Conservation (phyloP, 176 grass and related monocot genomes). For the Chrysopogon serrulatus region DNA sequence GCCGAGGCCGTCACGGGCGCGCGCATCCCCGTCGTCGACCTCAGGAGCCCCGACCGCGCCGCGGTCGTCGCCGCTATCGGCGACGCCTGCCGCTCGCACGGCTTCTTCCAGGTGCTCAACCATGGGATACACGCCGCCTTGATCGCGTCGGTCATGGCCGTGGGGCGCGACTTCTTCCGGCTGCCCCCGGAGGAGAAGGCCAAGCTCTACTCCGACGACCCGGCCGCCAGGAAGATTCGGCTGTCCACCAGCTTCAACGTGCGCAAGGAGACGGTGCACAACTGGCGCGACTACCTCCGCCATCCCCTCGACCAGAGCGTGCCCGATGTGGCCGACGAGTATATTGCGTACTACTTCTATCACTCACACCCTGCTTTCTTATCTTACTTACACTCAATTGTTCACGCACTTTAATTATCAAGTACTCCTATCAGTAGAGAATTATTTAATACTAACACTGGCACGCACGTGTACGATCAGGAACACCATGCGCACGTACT, state of each 20-base stretch:
- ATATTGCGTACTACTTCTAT: no score
- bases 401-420: no score
- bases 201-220: slow-evolving; percentile 82
- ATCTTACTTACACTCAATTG: no score
- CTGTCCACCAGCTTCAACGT: slow-evolving; percentile 84
- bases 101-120: slow-evolving; percentile 77
- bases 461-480: slow-evolving; percentile 2
- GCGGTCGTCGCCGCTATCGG: slow-evolving; percentile 22
- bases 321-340: slow-evolving; percentile 75
- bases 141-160: slow-evolving; percentile 30
- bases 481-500: slow-evolving; percentile 67
- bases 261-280: slow-evolving; percentile 69
- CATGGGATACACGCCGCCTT: slow-evolving; percentile 36
- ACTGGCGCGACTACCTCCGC: slow-evolving; percentile 85
- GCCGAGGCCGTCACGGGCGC: slow-evolving; percentile 37
- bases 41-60: slow-evolving; percentile 23
- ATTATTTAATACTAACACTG: no score
- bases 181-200: slow-evolving; percentile 65
- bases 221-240: slow-evolving; percentile 58
- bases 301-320: slow-evolving; percentile 65
- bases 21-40: slow-evolving; percentile 59
- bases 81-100: slow-evolving; percentile 51
- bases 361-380: no score
- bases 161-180: slow-evolving; percentile 49
- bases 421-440: no score